Conservation (phyloP, 2,329 filamentous ascomycete species). For the Neobulgaria alba region DNA sequence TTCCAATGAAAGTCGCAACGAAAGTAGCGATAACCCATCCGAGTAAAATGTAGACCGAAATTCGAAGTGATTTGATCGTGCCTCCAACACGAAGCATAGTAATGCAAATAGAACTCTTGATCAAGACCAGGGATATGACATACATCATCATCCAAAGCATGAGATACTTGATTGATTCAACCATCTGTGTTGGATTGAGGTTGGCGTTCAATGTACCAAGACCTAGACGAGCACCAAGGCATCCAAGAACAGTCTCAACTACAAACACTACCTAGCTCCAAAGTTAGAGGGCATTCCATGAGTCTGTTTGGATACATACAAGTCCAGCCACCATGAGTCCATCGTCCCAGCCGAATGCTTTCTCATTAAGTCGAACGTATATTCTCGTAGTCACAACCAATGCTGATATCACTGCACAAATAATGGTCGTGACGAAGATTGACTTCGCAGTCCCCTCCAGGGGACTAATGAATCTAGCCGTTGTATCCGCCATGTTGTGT, state of each 20-base stretch:
- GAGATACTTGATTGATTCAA: slow-evolving; percentile 15
- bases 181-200: slow-evolving; percentile 9
- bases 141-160: slow-evolving; percentile 22
- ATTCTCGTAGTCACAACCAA: background rate
- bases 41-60: slow-evolving; percentile 4
- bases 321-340: background rate
- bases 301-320: background rate
- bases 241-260: slow-evolving; percentile 14
- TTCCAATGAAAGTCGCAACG: slow-evolving; percentile 14
- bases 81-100: slow-evolving; percentile 16
- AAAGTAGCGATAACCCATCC: slow-evolving; percentile 7
- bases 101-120: slow-evolving; percentile 20
- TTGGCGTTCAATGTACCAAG: slow-evolving; percentile 14
- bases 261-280: background rate
- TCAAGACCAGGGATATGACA: slow-evolving; percentile 11
- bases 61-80: background rate
- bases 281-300: too few species aligned
- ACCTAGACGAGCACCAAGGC: slow-evolving; percentile 14
- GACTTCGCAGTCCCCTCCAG: background rate
- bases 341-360: background rate
- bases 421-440: background rate
- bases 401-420: background rate
- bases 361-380: background rate
- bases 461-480: too few species aligned
- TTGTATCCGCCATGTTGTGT: too few species aligned